These are phyloP conservation scores for Noccaea caerulescens DNA, from an alignment of 345 rosid species.

Conservation along the genomic window DNA sequence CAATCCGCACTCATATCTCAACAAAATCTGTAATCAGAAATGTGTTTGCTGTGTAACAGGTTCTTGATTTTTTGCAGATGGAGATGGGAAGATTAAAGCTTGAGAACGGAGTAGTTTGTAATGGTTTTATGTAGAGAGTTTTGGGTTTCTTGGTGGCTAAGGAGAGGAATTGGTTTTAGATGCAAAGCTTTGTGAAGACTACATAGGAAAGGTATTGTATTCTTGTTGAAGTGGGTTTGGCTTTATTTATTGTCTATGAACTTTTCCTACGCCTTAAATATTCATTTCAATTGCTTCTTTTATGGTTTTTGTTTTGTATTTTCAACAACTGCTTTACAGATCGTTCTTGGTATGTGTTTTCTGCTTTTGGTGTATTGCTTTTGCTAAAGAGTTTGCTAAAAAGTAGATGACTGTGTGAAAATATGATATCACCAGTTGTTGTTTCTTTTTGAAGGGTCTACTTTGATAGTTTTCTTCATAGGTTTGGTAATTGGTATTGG, in stretches of 20 bases:
- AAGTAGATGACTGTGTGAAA: constrained; percentile 30
- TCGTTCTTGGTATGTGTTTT: constrained; percentile 35
- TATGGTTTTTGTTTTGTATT: constrained; percentile 25
- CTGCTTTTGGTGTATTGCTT: constrained; percentile 32
- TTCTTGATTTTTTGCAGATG: constrained; percentile 7
- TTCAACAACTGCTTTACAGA: constrained; percentile 43
- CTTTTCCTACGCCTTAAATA: constrained; percentile 22
- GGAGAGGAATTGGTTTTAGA: constrained; percentile 37
- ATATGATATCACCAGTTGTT: constrained; percentile 16
- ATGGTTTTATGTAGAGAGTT: constrained; percentile 45
- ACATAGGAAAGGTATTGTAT: constrained; percentile 46
- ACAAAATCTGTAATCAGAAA: not conserved
- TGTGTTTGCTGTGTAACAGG: constrained; percentile 19
- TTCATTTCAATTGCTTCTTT: constrained; percentile 39
- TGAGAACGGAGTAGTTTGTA: constrained; percentile 26
- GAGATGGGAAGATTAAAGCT: constrained; percentile 21
- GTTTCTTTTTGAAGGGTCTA: constrained; percentile 21
- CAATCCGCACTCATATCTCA: constrained; percentile 70
- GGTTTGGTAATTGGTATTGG: not conserved
- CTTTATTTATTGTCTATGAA: constrained; percentile 6
- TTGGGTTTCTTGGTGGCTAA: constrained; percentile 45
- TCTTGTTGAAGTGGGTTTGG: constrained; percentile 36
- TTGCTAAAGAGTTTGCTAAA: constrained; percentile 31
- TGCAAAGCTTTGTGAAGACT: constrained; percentile 45
- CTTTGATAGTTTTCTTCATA: constrained; percentile 35